Percentiles rank a stretch among this genome's conserved stretches.
Evolutionary conservation across 2,329 filamentous ascomycete genomes (phyloP).

Genomic region (Diaporthe australafricana): DNA sequence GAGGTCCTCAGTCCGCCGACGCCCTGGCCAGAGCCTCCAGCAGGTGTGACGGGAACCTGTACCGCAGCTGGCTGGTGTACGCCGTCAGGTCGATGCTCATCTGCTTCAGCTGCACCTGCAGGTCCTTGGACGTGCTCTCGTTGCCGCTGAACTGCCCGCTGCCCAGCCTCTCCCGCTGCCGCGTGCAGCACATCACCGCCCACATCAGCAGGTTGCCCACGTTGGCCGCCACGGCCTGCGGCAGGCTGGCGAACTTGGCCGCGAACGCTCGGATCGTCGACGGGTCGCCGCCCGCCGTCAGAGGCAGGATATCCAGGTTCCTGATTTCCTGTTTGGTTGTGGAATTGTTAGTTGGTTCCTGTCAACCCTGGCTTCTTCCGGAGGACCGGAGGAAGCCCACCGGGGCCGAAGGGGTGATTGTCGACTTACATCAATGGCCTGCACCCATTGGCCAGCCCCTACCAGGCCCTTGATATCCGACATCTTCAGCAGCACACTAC

Average conservation of each 20-base stretch:
- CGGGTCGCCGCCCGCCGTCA: slow-evolving; percentile 80
- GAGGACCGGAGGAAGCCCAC: neutral
- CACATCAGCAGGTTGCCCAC: slow-evolving; percentile 93
- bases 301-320: slow-evolving; percentile 81
- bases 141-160: slow-evolving; percentile 80
- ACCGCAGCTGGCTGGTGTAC: slow-evolving; percentile 92
- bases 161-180: slow-evolving; percentile 78
- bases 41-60: slow-evolving; percentile 86
- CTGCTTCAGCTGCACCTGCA: slow-evolving; percentile 79
- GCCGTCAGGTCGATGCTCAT: slow-evolving; percentile 92
- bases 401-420: no score
- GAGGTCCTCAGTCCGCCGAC: slow-evolving; percentile 70
- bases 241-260: slow-evolving; percentile 81
- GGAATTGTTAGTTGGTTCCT: neutral
- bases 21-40: slow-evolving; percentile 90
- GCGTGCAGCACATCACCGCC: slow-evolving; percentile 88
- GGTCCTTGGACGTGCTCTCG: slow-evolving; percentile 70
- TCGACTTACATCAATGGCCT: slow-evolving; percentile 67
- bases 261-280: slow-evolving; percentile 83
- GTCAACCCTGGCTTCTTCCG: neutral
- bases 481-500: slow-evolving; percentile 69
- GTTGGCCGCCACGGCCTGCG: slow-evolving; percentile 86
- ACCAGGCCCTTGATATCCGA: slow-evolving; percentile 70
- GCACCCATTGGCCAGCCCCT: slow-evolving; percentile 66
- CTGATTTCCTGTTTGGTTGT: slow-evolving; percentile 70